A percentile compares a stretch with the other conserved stretches of the same genome.
phyloP scores from a whole-genome alignment of 2,329 filamentous ascomycete genomes.

The Aspergillus transmontanensis region DNA sequence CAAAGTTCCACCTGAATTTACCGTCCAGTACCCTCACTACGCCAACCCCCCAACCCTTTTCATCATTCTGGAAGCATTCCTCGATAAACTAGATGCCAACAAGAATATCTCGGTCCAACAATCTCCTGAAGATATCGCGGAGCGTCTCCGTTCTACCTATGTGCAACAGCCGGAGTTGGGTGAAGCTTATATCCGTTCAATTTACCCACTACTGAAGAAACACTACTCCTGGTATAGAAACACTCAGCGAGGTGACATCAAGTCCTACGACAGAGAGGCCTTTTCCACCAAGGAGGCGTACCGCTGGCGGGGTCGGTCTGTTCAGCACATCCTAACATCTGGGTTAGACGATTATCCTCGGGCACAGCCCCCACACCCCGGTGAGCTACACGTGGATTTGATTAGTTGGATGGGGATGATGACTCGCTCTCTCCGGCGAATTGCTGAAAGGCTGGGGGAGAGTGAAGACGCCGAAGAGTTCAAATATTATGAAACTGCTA shows the following conservation, averaged over 20 bases:
- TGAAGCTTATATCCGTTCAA: constrained; percentile 69
- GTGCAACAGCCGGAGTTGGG: constrained; percentile 69
- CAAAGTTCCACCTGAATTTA: constrained; percentile 92
- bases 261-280: constrained; percentile 84
- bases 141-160: constrained; percentile 63
- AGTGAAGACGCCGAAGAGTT: constrained; percentile 76
- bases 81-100: constrained; percentile 70
- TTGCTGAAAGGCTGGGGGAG: constrained; percentile 74
- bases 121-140: constrained; percentile 32
- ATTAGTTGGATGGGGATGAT: constrained; percentile 98
- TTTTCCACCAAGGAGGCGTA: constrained; percentile 91
- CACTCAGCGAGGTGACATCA: constrained; percentile 88
- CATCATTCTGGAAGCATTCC: constrained; percentile 80
- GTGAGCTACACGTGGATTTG: constrained; percentile 91
- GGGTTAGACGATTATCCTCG: constrained; percentile 96
- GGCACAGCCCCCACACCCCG: constrained; percentile 88
- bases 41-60: constrained; percentile 96
- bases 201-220: constrained; percentile 84
- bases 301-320: constrained; percentile 88
- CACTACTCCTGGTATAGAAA: constrained; percentile 95
- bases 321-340: constrained; percentile 84
- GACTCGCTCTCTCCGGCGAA: constrained; percentile 79
- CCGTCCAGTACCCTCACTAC: constrained; percentile 94
- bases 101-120: constrained; percentile 30
- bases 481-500: constrained; percentile 70